A percentile compares a stretch with the other conserved stretches of the same genome.
These are phyloP conservation scores for Sclerotinia subarctica DNA, from an alignment of 2,329 filamentous ascomycete genomes.

Conservation along the genomic window DNA sequence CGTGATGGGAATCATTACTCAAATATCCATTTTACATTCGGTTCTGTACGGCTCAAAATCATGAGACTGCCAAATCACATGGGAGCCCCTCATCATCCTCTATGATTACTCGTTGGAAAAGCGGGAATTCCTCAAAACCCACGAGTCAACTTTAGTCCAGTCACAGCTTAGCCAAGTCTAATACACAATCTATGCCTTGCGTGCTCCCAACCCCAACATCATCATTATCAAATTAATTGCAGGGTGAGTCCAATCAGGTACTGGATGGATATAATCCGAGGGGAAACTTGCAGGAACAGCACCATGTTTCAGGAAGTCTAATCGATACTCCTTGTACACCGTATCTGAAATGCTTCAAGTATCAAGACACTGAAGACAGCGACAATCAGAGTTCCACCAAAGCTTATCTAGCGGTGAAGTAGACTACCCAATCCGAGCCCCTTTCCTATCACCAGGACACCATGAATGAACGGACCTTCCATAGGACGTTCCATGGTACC, in stretches of 20 bases:
- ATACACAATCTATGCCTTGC: not conserved
- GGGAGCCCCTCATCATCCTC: not conserved
- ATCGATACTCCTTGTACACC: slow-evolving; percentile 9
- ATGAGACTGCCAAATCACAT: slow-evolving; percentile 14
- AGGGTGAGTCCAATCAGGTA: slow-evolving; percentile 12
- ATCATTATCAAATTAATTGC: slow-evolving; percentile 1
- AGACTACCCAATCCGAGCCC: slow-evolving; percentile 15
- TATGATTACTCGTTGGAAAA: slow-evolving; percentile 12
- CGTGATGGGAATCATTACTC: slow-evolving; percentile 8
- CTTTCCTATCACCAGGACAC: slow-evolving; percentile 16
- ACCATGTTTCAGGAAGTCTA: slow-evolving; percentile 3
- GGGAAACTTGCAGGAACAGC: not conserved
- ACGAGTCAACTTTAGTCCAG: slow-evolving; percentile 15
- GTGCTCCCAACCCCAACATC: not conserved
- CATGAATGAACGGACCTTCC: slow-evolving; percentile 4
- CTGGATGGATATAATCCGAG: not conserved
- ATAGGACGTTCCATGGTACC: not conserved
- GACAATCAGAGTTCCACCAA: slow-evolving; percentile 19
- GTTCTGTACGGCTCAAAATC: slow-evolving; percentile 18
- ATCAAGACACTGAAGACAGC: slow-evolving; percentile 8
- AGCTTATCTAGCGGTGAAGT: slow-evolving; percentile 21
- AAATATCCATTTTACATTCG: not conserved
- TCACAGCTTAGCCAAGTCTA: slow-evolving; percentile 8
- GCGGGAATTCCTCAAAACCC: not conserved
- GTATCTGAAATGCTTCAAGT: slow-evolving; percentile 13